Base-by-base conservation (phyloP, 306 rosid genomes). In the Canavalia ensiformis region DNA sequence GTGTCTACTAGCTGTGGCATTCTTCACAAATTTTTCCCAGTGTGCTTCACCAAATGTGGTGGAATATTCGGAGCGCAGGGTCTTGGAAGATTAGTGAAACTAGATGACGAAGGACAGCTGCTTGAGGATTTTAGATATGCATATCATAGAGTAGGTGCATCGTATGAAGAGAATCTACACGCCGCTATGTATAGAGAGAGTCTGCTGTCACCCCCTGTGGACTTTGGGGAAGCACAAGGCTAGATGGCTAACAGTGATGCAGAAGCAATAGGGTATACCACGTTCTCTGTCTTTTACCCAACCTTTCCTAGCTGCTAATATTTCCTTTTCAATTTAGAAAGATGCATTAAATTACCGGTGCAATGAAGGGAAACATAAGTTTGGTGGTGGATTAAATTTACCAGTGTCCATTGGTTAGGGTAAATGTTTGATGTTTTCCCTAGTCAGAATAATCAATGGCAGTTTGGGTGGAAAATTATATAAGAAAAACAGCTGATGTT, bases 21-120 rank as follows among this genome's bases (percentile, higher is more conserved):
- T 8, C 10, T 12, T 56, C 33, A 8, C 10, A 28, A 0, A 10
- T 63, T 63, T 35, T 12, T 34, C 8, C 68, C 68, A 1, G 10
- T 42, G 25, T 56, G 63, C 35, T 56, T 56, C 34, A 56, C 63
- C 63, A 28, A n/a, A 25, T 35, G 78, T 18, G 80, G 57, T 18
- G 5, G 29, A 7, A 28, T 81, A 45, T 29, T 74, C 2, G 63
- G 62, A 34, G 0, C 2, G 4, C 7, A 33, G 18, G 30, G 18
- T 0, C 0, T 1, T 41, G 1, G 0, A 25, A 4, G 31, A 41
- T 29, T 68, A 0, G 3, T 4, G n/a, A 72, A 30, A 12, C 49
- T 58, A 25, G n/a, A 72, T 25, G 29, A 41, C 28, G 6, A 41
- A 30, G 74, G 79, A 12, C 0, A 58, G 7, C 8, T 71, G 35